Base-by-base conservation (phyloP, 2,329 filamentous ascomycete species). In the Claviceps arundinis region DNA sequence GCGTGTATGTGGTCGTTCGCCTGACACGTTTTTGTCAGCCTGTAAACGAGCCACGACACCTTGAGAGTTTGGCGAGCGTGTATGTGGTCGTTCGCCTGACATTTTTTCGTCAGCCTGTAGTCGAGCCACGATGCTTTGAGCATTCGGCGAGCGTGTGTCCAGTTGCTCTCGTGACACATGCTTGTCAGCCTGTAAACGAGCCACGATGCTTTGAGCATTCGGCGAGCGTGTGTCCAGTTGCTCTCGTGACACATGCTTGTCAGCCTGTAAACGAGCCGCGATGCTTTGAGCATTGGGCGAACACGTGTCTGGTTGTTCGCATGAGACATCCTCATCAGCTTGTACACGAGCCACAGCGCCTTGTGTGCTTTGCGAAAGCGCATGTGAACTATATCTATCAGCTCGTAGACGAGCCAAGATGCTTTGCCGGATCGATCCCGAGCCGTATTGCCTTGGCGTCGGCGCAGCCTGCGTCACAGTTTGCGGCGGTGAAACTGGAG, bases 401-500 rank as follows among this genome's bases (percentile, higher is more conserved):
- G 40, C 46, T 26, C 47, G 50, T 14, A 55, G 38, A 5, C 53
- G 53, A 30, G 49, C 47, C 24, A 50, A 22, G 22, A 55, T 48
- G n/a, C 43, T 55, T 47, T 53, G 50, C 37, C 53, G 34, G 9
- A 53, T 40, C 2, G 50, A 30, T 17, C 51, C 24, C 26, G 45
- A 48, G 16, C 44, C 24, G 5, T 44, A 44, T 34, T 43, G 37
- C 7, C 37, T 43, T n/a, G 37, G 17, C 16, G 50, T 40, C 1
- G 16, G 19, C 34, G 13, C 24, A 41, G 22, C 30, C 16, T 50
- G 41, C 5, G 22, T 6, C 5, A 42, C 19, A 44, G 3, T 9
- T 19, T 17, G 4, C 1, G 40, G 11, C 8, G 49, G 22, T 16
- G 19, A 13, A 30, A 8, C 26, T 4, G 17, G 9, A 13, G 47